Base-by-base conservation (phyloP, 805 yeast genomes). In the Nakazawaea populi region DNA sequence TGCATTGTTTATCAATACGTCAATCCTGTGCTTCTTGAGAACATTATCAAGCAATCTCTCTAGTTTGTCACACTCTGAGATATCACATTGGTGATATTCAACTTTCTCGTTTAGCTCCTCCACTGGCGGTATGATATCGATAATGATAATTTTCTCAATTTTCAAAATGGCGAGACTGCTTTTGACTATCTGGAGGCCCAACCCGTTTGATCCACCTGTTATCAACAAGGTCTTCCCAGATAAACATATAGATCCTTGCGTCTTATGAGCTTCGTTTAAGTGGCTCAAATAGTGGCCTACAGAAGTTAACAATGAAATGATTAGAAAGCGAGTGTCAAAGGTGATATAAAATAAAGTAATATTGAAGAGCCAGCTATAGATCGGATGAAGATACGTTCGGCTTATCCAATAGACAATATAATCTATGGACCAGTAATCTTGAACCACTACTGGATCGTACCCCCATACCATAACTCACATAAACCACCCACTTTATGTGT, bases 131-230 rank as follows among this genome's bases (percentile, higher is more conserved):
- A 51, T 52, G 8, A 64, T 29, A 52, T 75, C 79, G 12, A 74
- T 44, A 1, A 71, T 60, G 42, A 59, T 55, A 11, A 75, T 63
- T 24, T 53, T 58, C 14, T 53, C 60, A 28, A 31, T 29, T 6
- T 43, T 31, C n/a, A 42, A 42, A 29, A 39, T 12, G 4, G 27
- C 18, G 12, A 50, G 35, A 31, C 45, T 35, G 27, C 32, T 44
- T n/a, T 44, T 39, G 40, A 44, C 48, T 8, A 76, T 57, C 44
- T 69, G 74, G 1, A 58, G 55, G 0, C 85, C 85, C n/a, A 79
- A 60, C 0, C 85, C 83, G 34, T 61, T 56, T 12, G 76, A 64
- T 0, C 82, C 83, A 0, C 85, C 85, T 0, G 83, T 77, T 5
- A 77, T 62, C 29, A 77, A 44, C 2, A 75, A 73, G 36, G 36